Evolutionary conservation across 2,329 filamentous ascomycete species (phyloP), one percentile per base, ranked within the genome.

Genomic region (Fusarium sterilihyphosum): DNA sequence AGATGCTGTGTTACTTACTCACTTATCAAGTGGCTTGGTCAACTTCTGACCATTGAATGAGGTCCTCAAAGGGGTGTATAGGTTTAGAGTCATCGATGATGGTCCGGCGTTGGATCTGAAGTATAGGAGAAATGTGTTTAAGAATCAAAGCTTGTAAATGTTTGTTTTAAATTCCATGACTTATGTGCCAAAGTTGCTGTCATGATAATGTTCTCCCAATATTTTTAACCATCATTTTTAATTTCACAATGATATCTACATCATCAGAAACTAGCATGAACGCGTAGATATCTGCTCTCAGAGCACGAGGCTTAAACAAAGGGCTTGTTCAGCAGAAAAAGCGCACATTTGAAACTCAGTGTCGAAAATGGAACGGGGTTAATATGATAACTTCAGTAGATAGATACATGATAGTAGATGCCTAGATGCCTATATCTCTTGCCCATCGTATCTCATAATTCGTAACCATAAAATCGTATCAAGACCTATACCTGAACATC

Each of bases 91-190:
- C 71, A 80, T 78, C 75, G 75, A 80, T 79, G 79, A 80, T 81
- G 80, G 79, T 84, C 82, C 80, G 82, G 81, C 82, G 79, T 84
- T 82, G 83, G 84, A 84, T 84, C 78, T 76, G 70, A 70, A 46
- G 41, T 61, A 65, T 24, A 49, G 37, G 62, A 59, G 63, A 57
- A 63, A 53, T 22, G 63, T 73, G 58, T 74, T 62, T 72, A 59
- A 69, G 58, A 63, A 73, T 67, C 35, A 67, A 65, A 62, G 52
- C 49, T 62, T 57, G 58, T 66, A 66, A 13, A 67, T 65, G 50
- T 50, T 70, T 40, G 60, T 70, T 35, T 57, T 26, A 41, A 37
- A 26, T 43, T 59, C 24, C 13, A 64, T 29, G 20, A 62, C 62
- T 56, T 17, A 26, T 33, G 38, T 44, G 20, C 24, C n/a, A 43